Evolutionary conservation across 805 yeast genomes (phyloP).

Genomic region (Starmerella geochares): DNA sequence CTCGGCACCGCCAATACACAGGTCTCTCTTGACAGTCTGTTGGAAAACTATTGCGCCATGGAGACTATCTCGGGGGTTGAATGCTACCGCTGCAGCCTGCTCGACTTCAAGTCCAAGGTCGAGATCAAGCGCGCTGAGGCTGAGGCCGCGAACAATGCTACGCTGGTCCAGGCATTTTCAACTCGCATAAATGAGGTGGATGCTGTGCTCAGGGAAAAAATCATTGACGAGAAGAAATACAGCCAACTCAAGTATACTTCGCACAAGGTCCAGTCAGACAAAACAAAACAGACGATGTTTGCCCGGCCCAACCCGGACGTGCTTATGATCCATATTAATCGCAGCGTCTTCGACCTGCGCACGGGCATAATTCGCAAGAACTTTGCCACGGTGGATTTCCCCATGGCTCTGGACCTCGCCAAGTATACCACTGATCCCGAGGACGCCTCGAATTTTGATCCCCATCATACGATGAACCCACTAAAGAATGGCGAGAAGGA

Average conservation of each 20-base stretch:
- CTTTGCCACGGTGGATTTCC: constrained; percentile 71
- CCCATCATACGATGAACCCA: constrained; percentile 56
- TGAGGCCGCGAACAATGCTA: neutral
- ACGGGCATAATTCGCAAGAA: constrained; percentile 78
- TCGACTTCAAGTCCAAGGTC: constrained; percentile 28
- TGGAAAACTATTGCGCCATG: constrained; percentile 38
- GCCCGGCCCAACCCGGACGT: constrained; percentile 60
- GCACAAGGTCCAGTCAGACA: constrained; percentile 62
- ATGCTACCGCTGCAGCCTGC: constrained; percentile 83
- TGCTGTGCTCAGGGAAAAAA: constrained; percentile 49
- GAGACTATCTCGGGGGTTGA: constrained; percentile 89
- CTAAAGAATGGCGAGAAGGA: constrained; percentile 7
- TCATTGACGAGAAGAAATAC: constrained; percentile 71
- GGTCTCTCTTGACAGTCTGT: constrained; percentile 24
- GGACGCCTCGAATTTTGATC: constrained; percentile 64
- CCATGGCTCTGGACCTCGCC: constrained; percentile 54
- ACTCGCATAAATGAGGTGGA: constrained; percentile 42
- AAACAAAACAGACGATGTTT: constrained; percentile 72
- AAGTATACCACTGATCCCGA: constrained; percentile 58
- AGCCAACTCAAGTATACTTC: constrained; percentile 62
- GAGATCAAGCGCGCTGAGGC: constrained; percentile 18
- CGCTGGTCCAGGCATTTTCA: constrained; percentile 30
- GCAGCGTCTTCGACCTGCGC: constrained; percentile 84
- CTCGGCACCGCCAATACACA: constrained; percentile 15
- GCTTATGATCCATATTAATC: constrained; percentile 74